Base-by-base conservation (phyloP, 768 basidiomycete species). In the Aureoboletus auriporus region DNA sequence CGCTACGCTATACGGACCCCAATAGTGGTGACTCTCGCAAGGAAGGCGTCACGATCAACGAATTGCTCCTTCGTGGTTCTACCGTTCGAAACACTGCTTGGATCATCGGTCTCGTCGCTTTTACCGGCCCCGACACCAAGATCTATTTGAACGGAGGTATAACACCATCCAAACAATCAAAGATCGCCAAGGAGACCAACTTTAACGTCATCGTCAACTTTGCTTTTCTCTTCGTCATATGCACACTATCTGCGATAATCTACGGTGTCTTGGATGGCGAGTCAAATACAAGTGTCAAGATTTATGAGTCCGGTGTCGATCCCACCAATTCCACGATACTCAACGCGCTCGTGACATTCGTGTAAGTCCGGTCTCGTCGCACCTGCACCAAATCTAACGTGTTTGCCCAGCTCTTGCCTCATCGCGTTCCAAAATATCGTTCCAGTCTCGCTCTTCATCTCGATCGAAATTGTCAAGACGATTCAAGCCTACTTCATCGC, bases 381-480 rank as follows among this genome's bases (percentile, higher is more conserved):
- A 14, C 37, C 34, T 46, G 8, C 16, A 42, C 42, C 8, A 5
- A 12, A 26, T 44, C 55, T 57, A 3, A 54, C 11, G 6, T 42
- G 29, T 52, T 33, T 11, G 23, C 50, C 16, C 59, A 96, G 93
- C 26, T 90, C 93, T 2, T 89, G 87, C 65, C 79, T 99, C 35
- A 91, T 98, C 63, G 88, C 90, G 3, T 97, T 98, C 75, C 94
- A 97, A 70, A 97, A 97, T 68, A 94, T 96, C 64, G 87, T 97
- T 12, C 94, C 94, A 20, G 86, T 96, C 49, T 93, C 93, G 4
- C 79, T 97, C 20, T 95, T 95, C 74, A 96, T 97, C 63, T 94
- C 94, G 41, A 93, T 96, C 62, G 94, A 97, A 71, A 89, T 96
- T 55, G 93, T 96, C 75, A 96, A 96, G 74, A 96, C 94, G 2